phyloP scores from a whole-genome alignment of 805 yeast species.

The Saturnispora serradocipensis region DNA sequence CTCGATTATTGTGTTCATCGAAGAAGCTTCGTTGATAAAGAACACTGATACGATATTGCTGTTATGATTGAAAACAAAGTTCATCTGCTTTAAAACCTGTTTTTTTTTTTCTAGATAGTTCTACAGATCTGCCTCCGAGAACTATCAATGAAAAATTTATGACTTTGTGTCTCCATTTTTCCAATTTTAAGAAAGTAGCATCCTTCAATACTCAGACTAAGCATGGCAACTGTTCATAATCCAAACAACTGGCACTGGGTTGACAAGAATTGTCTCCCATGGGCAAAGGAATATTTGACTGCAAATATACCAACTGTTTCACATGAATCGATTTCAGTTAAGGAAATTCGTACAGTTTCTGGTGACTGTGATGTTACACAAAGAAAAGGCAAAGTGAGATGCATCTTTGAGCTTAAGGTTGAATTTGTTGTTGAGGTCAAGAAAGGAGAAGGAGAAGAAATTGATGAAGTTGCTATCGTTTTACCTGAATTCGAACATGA shows the following conservation, averaged over 20 bases:
- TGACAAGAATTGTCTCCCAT: constrained; percentile 87
- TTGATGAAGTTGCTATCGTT: constrained; percentile 35
- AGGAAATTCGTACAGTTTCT: constrained; percentile 33
- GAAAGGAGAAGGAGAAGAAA: constrained; percentile 25
- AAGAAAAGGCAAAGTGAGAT: constrained; percentile 71
- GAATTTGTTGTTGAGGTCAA: constrained; percentile 37
- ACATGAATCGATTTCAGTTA: constrained; percentile 30
- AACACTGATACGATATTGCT: not conserved
- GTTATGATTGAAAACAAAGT: not conserved
- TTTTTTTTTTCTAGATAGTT: not conserved
- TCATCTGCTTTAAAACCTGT: not conserved
- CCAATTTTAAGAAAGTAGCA: not conserved
- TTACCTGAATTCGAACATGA: constrained; percentile 73
- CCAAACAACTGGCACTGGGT: constrained; percentile 99
- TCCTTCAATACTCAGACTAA: not conserved
- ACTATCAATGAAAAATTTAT: not conserved
- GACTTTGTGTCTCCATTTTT: not conserved
- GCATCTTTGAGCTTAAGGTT: constrained; percentile 60
- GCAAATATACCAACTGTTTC: constrained; percentile 45
- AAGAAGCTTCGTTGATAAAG: not conserved
- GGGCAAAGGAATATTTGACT: constrained; percentile 75
- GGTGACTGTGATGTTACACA: constrained; percentile 83
- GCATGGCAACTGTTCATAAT: constrained; percentile 79
- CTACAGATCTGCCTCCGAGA: not conserved
- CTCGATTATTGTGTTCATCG: constrained; percentile 10